A percentile compares a stretch with the other conserved stretches of the same genome.
Conservation (phyloP, 1,284 basidiomycete species). For the Cutaneotrichosporon daszewskae region DNA sequence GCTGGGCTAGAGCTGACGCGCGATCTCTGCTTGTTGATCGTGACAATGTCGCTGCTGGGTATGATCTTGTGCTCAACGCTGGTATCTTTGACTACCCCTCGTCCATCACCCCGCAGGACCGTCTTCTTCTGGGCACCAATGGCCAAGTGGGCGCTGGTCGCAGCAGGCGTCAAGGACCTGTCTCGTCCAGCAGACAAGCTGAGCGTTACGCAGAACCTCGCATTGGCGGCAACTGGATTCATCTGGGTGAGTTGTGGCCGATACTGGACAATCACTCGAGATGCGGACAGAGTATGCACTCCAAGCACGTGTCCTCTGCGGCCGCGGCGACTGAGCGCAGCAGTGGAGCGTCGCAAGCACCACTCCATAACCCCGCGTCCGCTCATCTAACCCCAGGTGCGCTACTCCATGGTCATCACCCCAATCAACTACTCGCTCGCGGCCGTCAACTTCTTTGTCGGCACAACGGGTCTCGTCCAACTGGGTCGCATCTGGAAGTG, state of each 20-base stretch:
- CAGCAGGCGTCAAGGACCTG: conserved; percentile 90
- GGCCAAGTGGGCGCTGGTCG: conserved; percentile 91
- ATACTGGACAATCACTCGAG: too few species aligned
- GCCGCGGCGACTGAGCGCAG: too few species aligned
- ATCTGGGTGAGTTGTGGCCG: conserved; percentile 78
- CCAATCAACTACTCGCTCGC: conserved; percentile 96
- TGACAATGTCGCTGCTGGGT: too few species aligned
- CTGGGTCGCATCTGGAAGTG: conserved; percentile 71
- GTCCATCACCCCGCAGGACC: too few species aligned
- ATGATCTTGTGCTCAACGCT: too few species aligned
- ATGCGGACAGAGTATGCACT: too few species aligned
- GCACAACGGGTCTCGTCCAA: conserved; percentile 78
- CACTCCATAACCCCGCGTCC: too few species aligned
- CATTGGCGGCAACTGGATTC: conserved; percentile 85
- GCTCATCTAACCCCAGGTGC: conserved; percentile 46
- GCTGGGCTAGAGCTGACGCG: too few species aligned
- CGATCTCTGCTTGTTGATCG: too few species aligned
- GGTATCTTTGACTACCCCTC: too few species aligned
- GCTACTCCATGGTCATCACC: conserved; percentile 94
- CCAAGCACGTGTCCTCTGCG: too few species aligned
- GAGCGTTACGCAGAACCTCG: conserved; percentile 85
- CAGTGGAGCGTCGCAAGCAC: too few species aligned
- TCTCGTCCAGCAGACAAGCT: conserved; percentile 88
- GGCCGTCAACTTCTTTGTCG: conserved; percentile 97
- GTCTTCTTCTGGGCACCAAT: conserved; percentile 89